Conservation (phyloP, 805 yeast genomes). For the Kluyveromyces wickerhamii region DNA sequence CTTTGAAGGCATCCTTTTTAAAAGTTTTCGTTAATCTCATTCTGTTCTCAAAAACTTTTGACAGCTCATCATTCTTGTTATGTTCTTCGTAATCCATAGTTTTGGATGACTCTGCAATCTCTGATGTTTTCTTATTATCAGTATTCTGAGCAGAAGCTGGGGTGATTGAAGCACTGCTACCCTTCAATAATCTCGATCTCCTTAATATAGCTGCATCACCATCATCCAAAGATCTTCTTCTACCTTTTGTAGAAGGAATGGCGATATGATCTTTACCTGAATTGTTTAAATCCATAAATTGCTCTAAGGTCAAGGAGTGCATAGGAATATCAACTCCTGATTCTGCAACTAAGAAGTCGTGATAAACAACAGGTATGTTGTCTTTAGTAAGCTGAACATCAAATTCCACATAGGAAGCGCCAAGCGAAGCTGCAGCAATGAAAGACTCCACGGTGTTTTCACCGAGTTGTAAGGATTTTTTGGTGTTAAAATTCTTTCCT, state of each 20-base stretch:
- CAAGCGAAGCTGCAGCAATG: slow-evolving; percentile 91
- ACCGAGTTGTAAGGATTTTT: slow-evolving; percentile 81
- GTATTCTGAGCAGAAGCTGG: background rate
- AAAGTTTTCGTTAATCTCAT: slow-evolving; percentile 86
- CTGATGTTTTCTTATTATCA: too few relatives aligned
- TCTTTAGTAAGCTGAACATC: slow-evolving; percentile 95
- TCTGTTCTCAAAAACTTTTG: slow-evolving; percentile 36
- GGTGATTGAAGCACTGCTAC: background rate
- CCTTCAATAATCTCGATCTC: slow-evolving; percentile 2
- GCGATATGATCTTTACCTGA: slow-evolving; percentile 15
- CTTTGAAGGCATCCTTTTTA: slow-evolving; percentile 80
- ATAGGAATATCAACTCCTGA: slow-evolving; percentile 94
- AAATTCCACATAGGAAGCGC: slow-evolving; percentile 94
- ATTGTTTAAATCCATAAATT: slow-evolving; percentile 54
- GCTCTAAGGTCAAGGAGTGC: slow-evolving; percentile 87
- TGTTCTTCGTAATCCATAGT: background rate
- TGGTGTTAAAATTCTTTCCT: slow-evolving; percentile 72
- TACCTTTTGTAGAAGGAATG: slow-evolving; percentile 1
- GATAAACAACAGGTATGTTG: slow-evolving; percentile 84
- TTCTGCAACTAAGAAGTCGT: slow-evolving; percentile 90
- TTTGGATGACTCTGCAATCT: too few relatives aligned
- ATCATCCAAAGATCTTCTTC: slow-evolving; percentile 27
- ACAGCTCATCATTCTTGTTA: background rate
- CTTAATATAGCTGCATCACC: slow-evolving; percentile 14
- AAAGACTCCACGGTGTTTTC: slow-evolving; percentile 94